Percentiles rank a stretch among this genome's conserved stretches.
Evolutionary conservation across 306 rosid species (phyloP).

Genomic region (Rosa persica): DNA sequence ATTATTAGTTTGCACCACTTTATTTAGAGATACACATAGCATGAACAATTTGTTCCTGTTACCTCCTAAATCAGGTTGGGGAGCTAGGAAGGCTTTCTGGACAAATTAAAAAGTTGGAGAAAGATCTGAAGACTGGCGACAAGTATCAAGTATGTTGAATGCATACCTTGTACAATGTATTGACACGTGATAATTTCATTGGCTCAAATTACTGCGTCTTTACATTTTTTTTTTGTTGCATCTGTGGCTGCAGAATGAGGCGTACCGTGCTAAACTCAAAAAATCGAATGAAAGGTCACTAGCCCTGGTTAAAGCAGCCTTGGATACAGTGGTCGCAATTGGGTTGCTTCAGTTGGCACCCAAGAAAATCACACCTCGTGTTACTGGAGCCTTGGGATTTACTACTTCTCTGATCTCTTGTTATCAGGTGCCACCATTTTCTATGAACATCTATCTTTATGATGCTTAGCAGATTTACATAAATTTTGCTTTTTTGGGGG

Average conservation of each 20-base stretch:
- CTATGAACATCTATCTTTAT: neutral
- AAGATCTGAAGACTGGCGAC: slow-evolving; percentile 59
- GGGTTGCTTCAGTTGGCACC: slow-evolving; percentile 96
- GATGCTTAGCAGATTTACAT: neutral
- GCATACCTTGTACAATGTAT: neutral
- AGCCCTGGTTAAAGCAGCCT: slow-evolving; percentile 72
- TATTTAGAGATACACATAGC: slow-evolving; percentile 6
- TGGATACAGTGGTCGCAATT: slow-evolving; percentile 82
- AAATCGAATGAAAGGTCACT: slow-evolving; percentile 81
- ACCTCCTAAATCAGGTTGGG: slow-evolving; percentile 57
- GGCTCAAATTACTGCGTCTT: neutral
- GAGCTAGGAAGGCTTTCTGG: slow-evolving; percentile 92
- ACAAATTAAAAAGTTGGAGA: slow-evolving; percentile 83
- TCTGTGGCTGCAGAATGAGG: slow-evolving; percentile 60
- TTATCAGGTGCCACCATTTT: slow-evolving; percentile 63
- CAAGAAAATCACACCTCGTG: slow-evolving; percentile 81
- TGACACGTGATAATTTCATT: neutral
- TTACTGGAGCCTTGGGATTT: slow-evolving; percentile 92
- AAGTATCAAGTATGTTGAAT: slow-evolving; percentile 67
- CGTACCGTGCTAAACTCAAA: slow-evolving; percentile 64
- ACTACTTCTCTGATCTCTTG: slow-evolving; percentile 83
- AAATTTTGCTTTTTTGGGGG: neutral
- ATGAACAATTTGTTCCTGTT: slow-evolving; percentile 18
- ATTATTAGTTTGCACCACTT: no score
- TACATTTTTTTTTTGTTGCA: neutral